Conservation (phyloP, 306 rosid genomes). For the Elaeagnus macrophylla region DNA sequence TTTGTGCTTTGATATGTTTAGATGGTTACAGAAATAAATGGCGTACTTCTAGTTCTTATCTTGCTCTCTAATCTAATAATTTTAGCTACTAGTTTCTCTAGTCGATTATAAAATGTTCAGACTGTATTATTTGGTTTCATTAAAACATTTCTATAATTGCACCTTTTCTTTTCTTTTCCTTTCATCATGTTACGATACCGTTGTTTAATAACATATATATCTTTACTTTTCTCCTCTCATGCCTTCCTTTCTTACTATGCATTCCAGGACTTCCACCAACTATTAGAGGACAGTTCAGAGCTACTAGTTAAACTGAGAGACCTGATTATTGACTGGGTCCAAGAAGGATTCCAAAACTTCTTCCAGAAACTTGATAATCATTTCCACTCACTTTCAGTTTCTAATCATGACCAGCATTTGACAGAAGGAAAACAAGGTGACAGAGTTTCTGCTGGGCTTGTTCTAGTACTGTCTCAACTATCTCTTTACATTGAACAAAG, state of each 20-base stretch:
- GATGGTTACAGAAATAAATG: neutral
- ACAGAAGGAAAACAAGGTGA: constrained; percentile 55
- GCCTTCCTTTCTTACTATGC: neutral
- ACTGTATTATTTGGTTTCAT: too few relatives aligned
- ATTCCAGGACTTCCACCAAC: constrained; percentile 70
- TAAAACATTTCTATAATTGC: too few relatives aligned
- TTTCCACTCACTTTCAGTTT: constrained; percentile 49
- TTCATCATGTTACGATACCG: too few relatives aligned
- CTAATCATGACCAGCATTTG: constrained; percentile 44
- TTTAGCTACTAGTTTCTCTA: too few relatives aligned
- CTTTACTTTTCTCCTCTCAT: constrained; percentile 15
- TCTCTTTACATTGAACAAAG: constrained; percentile 81
- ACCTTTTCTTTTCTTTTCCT: too few relatives aligned
- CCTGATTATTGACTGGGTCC: constrained; percentile 65
- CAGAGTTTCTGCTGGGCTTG: constrained; percentile 68
- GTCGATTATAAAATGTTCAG: too few relatives aligned
- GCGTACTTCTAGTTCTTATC: too few relatives aligned
- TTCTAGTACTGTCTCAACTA: constrained; percentile 78
- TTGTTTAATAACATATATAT: neutral
- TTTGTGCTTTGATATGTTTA: constrained; percentile 3
- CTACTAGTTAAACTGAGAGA: constrained; percentile 51
- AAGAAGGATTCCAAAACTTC: constrained; percentile 89
- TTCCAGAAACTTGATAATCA: constrained; percentile 65
- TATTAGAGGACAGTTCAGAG: constrained; percentile 53
- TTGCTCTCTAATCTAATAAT: too few relatives aligned